Base-by-base conservation (phyloP, 2,329 filamentous ascomycete genomes). In the Trichoderma koningiopsis region DNA sequence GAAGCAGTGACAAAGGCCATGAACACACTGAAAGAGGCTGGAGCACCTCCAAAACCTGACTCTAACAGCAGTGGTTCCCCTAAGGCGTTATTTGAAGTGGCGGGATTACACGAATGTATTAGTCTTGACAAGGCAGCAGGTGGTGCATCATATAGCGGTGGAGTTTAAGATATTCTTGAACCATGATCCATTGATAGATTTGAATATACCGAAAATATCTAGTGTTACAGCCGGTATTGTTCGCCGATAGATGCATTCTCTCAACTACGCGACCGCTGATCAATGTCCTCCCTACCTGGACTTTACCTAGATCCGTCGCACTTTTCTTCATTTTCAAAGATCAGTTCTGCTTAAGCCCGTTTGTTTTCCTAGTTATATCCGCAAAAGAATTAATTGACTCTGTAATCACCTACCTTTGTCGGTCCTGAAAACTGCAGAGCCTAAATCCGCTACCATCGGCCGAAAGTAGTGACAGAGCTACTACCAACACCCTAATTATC, bases 91-190 rank as follows among this genome's bases (percentile, higher is more conserved):
- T 68, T 68, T 49, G 57, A 68, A 16, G 57, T 40, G n/a, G 57
- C 55, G 4, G 66, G 66, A 43, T 35, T 68, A 24, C 66, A 47
- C 19, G 66, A 68, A 43, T 68, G 66, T 56, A 43, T 68, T 5
- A 11, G 43, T 6, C 58, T 68, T 31, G 66, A 68, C 31, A 47
- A 52, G 5, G 57, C 57, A 10, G 66, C 66, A 22, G 66, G 66
- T 4, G 66, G 66, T 56, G 61, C 33, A 40, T 24, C 49, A 1
- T 64, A 64, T 10, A 56, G 13, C 10, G 47, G 49, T 24, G 61
- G 61, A 4, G 47, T 64, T 8, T 64, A 40, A 56, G 2, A 8
- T 19, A 13, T 5, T 10, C 2, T 16, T 35, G 2, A 0, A 2
- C 16, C 5, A 49, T 4, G 6, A 14, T 16, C 27, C 3, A 10